Evolutionary conservation across 2,329 filamentous ascomycete species (phyloP), one percentile per base, ranked within the genome.

Genomic region (Xylaria sp.): DNA sequence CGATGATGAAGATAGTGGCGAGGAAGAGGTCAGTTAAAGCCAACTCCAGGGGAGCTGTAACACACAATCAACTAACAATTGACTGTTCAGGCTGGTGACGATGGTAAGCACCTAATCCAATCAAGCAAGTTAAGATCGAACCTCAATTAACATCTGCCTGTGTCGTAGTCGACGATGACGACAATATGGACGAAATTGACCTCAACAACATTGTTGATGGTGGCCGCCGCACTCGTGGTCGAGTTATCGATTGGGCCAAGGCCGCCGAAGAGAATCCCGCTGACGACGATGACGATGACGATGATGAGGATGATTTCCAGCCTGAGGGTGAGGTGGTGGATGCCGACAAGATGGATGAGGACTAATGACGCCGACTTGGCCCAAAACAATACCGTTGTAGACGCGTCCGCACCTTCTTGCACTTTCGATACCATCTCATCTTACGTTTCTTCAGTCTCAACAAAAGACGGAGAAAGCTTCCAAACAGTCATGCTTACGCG

Each of bases 181-280:
- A 93, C 77, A 91, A 92, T 81, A 88, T 97, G 86, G 93, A 97
- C 79, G 94, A 95, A 82, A 97, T 99, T 80, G 93, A 97, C 79
- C 84, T 88, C 65, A 88, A 88, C 80, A 98, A 98, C 87, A 97
- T 98, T 80, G 90, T 98, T 78, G 80, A 83, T 67, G 87, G 86
- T 72, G 91, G 91, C 71, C 89, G 90, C 76, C 95, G 96, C 81
- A 98, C 95, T 71, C 95, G 95, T 77, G 94, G 94, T 78, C 93
- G 93, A 81, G 87, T 90, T 77, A 97, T 98, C 79, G 93, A 98
- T 86, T 98, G 93, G 82, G 91, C 92, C 76, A 94, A 97, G 84
- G 94, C 94, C 23, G 93, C 93, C 30, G 86, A 92, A 81, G 90
- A 97, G 81, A 87, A 92, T 75, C 89, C 88, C 55, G 88, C 85